Evolutionary conservation across 2,329 filamentous ascomycete species (phyloP), one percentile per base, ranked within the genome.

Genomic region (Fusarium ambrosium): DNA sequence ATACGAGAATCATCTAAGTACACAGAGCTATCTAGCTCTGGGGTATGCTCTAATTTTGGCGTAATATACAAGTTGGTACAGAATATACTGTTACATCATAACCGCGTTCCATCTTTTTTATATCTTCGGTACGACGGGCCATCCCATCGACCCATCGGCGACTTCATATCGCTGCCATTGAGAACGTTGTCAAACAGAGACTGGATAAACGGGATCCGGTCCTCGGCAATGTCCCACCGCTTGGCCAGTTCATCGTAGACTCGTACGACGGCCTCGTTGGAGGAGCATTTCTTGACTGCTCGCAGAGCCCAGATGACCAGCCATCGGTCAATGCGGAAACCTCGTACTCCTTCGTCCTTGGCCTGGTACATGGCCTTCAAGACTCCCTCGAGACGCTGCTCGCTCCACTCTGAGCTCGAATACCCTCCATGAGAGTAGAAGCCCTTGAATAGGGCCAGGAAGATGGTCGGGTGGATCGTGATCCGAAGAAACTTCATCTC

Each of bases 381-480:
- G 13, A 95, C 90, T 48, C 86, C 87, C 51, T 92, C 88, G 4
- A 98, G 88, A n/a, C 91, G 89, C 73, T 88, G 83, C 34, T 86
- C 85, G 32, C 90, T 94, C 96, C 97, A 99, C 14, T 90, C 87
- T 0, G 92, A 91, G 72, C 91, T 82, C 1, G 73, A 86, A 27
- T 86, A 80, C 29, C 91, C 91, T 13, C 95, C 96, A 79, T 98
- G 92, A 3, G 85, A 82, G 36, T 89, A 87, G 80, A 98, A 99
- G 0, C 94, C 95, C 77, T 94, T 92, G 84, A 98, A 94, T 4
- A 98, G 86, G 9, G 93, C 88, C 41, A 97, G 86, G 79, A 96
- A 98, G 27, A 97, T 89, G 67, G 92, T 89, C 7, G 93, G 93
- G 70, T 96, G 91, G 18, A 96, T 85, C 0, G 91, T 89, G 4